Base-by-base conservation (phyloP, 345 rosid genomes). In the Laguncularia racemosa region DNA sequence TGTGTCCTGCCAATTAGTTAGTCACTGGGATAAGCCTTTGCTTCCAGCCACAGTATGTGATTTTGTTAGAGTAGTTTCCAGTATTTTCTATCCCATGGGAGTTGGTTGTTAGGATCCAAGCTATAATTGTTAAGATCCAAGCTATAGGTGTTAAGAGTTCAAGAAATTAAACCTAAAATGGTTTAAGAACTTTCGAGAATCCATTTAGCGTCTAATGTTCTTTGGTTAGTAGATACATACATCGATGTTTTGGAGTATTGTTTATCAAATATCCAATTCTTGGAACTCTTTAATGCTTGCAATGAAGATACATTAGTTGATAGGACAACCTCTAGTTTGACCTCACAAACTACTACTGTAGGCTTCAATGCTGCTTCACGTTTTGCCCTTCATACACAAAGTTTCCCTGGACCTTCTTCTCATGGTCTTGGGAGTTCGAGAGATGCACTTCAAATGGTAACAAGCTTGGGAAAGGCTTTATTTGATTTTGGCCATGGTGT, bases 31-130 rank as follows among this genome's bases (percentile, higher is more conserved):
- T n/a, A n/a, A n/a, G n/a, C n/a, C n/a, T 26, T 62, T 91, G 71
- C 96, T 88, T 67, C 95, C 98, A 0, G 78, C 88, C 59, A 84
- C 96, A 16, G 98, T 91, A 62, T 91, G 96, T 66, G 68, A 90
- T 62, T 91, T 91, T 73, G 95, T 91, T 62, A 91, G 98, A 88
- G 67, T 96, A 85, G 58, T 83, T 85, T 71, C 92, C 84, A 56
- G 95, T 91, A 28, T 88, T 91, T 71, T 88, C 96, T 14, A 88
- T 88, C 52, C 95, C 96, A 12, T 88, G 98, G 96, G 91, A 85
- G 48, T 69, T 91, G 79, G 83, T 88, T 56, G 69, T 81, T 76
- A 95, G 88, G 75, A 78, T 91, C 58, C 91, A 88, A 68, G 88
- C 85, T 1, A 79, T 84, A 56, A 91, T 88, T 60, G 70, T 85